Evolutionary conservation across 148 eudicot genomes (phyloP).

Genomic region (Dysphania ambrosioides): DNA sequence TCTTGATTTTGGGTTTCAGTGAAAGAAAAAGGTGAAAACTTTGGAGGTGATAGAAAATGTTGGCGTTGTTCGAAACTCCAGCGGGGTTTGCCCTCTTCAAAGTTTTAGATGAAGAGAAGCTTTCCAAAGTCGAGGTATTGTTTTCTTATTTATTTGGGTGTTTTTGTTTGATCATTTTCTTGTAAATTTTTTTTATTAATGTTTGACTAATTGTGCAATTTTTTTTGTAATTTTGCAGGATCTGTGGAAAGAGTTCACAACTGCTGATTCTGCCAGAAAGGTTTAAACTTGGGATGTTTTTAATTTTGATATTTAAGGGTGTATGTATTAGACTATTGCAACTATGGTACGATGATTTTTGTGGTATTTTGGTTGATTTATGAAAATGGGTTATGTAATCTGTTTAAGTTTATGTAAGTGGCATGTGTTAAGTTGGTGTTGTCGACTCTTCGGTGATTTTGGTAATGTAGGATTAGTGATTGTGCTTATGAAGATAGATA

Average conservation of each 20-base stretch:
- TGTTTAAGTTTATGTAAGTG: too few relatives aligned
- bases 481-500: too few relatives aligned
- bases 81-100: slow-evolving; percentile 92
- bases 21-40: slow-evolving; percentile 17
- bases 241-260: slow-evolving; percentile 57
- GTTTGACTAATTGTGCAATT: too few relatives aligned
- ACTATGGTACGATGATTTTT: too few relatives aligned
- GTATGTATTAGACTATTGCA: too few relatives aligned
- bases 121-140: slow-evolving; percentile 76
- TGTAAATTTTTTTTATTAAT: background rate
- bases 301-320: too few relatives aligned
- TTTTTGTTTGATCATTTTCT: background rate
- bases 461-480: too few relatives aligned
- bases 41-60: slow-evolving; percentile 40
- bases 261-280: slow-evolving; percentile 79
- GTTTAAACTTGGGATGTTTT: slow-evolving; percentile 23
- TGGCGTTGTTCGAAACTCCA: slow-evolving; percentile 75
- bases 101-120: slow-evolving; percentile 84
- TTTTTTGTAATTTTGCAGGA: slow-evolving; percentile 68
- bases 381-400: too few relatives aligned
- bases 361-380: too few relatives aligned
- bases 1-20: background rate
- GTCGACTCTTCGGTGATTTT: too few relatives aligned
- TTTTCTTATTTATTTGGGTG: background rate
- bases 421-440: too few relatives aligned